Conservation (phyloP, 768 basidiomycete species). For the Dioszegia crocea region DNA sequence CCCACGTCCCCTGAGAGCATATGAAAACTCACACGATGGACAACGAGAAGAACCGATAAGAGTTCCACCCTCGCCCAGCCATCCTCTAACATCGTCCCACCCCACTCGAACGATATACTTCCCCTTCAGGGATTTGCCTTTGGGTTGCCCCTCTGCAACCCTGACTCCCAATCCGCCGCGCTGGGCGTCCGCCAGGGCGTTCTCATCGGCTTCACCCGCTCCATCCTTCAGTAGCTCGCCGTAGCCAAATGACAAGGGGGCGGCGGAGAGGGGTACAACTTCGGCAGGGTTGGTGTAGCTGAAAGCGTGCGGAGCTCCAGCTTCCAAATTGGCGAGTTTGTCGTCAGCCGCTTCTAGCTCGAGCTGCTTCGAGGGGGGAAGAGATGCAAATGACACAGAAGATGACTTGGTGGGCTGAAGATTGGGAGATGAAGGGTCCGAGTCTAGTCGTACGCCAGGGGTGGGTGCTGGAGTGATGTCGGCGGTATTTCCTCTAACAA, state of each 20-base stretch:
- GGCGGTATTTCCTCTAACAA: constrained; percentile 81
- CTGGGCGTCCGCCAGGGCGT: constrained; percentile 36
- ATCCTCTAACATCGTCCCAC: constrained; percentile 95
- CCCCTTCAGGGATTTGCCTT: constrained; percentile 65
- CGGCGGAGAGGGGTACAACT: constrained; percentile 36
- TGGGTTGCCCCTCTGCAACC: constrained; percentile 38
- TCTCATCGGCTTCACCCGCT: constrained; percentile 59
- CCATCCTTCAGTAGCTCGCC: constrained; percentile 58
- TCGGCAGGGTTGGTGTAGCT: constrained; percentile 24
- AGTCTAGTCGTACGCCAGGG: constrained; percentile 26
- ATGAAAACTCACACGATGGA: constrained; percentile 34
- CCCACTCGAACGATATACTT: constrained; percentile 91
- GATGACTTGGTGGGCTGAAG: constrained; percentile 21
- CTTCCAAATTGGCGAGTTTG: constrained; percentile 3
- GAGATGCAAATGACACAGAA: constrained; percentile 42
- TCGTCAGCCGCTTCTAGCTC: constrained; percentile 20
- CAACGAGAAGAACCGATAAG: constrained; percentile 49
- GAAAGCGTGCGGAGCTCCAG: constrained; percentile 11
- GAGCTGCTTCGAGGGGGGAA: constrained; percentile 45
- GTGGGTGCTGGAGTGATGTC: constrained; percentile 34
- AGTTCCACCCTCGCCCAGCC: constrained; percentile 68
- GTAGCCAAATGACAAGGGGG: constrained; percentile 48
- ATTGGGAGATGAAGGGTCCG: constrained; percentile 22
- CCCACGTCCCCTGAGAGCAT: not conserved
- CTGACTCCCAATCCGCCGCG: not conserved